phyloP scores from a whole-genome alignment of 2,329 filamentous ascomycete species.

The Rutstroemia sydowiana region DNA sequence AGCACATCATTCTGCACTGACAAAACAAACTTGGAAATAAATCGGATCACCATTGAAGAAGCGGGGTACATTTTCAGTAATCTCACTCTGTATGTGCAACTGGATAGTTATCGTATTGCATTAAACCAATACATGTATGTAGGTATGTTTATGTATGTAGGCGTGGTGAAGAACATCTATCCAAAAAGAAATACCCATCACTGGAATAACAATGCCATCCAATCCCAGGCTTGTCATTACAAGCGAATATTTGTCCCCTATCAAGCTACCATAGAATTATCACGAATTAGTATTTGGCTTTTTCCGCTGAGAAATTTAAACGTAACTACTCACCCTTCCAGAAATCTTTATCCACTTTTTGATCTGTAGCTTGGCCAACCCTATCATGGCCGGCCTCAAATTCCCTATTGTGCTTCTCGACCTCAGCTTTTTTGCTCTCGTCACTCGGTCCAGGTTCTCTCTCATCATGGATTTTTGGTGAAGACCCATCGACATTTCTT shows the following conservation, averaged over 20 bases:
- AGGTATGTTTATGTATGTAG: too few relatives aligned
- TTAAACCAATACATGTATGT: too few relatives aligned
- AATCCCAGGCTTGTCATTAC: neutral
- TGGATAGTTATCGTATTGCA: too few relatives aligned
- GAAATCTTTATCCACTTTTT: constrained; percentile 49
- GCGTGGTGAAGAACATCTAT: too few relatives aligned
- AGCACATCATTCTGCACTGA: too few relatives aligned
- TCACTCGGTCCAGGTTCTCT: constrained; percentile 18
- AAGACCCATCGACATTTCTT: constrained; percentile 2
- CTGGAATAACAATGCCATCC: neutral
- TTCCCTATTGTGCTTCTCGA: constrained; percentile 50
- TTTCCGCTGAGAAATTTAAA: neutral
- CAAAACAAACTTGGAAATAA: too few relatives aligned
- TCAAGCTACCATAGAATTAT: neutral
- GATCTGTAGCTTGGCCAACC: constrained; percentile 34
- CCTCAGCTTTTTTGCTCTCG: constrained; percentile 46
- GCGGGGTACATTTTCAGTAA: too few relatives aligned
- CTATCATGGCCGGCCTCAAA: constrained; percentile 48
- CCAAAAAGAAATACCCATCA: neutral
- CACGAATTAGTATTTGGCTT: neutral
- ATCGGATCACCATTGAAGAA: too few relatives aligned
- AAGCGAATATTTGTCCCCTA: neutral
- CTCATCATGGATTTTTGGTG: constrained; percentile 15
- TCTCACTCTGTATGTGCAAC: too few relatives aligned
- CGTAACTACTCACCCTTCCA: constrained; percentile 36